phyloP scores from a whole-genome alignment of 2,329 filamentous ascomycete species.

The Paracoccidioides brasiliensis region DNA sequence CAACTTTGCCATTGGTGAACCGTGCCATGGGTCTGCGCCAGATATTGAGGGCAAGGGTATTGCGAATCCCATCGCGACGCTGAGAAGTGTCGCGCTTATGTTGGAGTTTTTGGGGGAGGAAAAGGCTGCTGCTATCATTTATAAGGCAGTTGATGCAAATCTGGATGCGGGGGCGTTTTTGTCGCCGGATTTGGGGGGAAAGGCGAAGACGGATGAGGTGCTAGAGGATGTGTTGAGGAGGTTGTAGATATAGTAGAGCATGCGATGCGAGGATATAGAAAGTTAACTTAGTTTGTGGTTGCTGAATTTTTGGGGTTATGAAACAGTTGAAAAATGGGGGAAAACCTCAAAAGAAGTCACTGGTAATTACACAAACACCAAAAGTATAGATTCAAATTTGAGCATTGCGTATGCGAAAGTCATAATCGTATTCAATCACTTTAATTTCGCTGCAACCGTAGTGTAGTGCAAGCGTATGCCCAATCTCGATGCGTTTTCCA shows the following conservation, averaged over 20 bases:
- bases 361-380: too few species aligned
- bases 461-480: too few species aligned
- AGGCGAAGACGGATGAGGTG: conserved; percentile 73
- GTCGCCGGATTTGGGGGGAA: conserved; percentile 82
- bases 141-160: conserved; percentile 81
- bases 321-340: too few species aligned
- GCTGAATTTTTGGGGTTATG: not conserved
- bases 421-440: too few species aligned
- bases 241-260: conserved; percentile 38
- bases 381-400: too few species aligned
- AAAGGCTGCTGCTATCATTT: conserved; percentile 75
- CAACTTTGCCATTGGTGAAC: conserved; percentile 90
- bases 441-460: too few species aligned
- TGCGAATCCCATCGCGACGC: conserved; percentile 90
- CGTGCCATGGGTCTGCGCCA: conserved; percentile 89
- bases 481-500: too few species aligned
- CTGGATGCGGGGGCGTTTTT: conserved; percentile 70
- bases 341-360: too few species aligned
- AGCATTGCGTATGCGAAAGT: too few species aligned
- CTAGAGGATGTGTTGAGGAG: conserved; percentile 74
- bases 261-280: too few species aligned
- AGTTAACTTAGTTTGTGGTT: not conserved
- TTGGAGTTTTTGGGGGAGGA: conserved; percentile 88
- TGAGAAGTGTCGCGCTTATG: conserved; percentile 86
- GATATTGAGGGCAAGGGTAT: conserved; percentile 90